These are phyloP conservation scores for Pseudogymnoascus sp. DNA, from an alignment of 2,329 filamentous ascomycete genomes.

Conservation along the genomic window DNA sequence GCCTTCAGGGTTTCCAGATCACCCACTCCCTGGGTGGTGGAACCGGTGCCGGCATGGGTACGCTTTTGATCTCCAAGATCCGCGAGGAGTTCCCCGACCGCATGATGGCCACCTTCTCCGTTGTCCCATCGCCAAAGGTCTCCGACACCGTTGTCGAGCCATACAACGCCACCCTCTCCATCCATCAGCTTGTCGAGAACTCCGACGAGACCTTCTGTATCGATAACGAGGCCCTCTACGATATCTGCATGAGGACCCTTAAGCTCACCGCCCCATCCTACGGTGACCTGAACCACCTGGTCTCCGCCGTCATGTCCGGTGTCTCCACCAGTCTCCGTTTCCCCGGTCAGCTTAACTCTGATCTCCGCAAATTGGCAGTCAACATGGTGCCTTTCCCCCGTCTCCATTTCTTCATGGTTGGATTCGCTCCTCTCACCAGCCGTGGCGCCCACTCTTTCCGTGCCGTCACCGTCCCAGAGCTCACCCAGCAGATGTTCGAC, in stretches of 20 bases:
- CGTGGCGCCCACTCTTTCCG: constrained; percentile 90
- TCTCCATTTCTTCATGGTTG: constrained; percentile 99
- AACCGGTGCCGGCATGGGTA: constrained; percentile 99
- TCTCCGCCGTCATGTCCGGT: constrained; percentile 99
- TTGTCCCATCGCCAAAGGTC: constrained; percentile 97
- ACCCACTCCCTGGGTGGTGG: constrained; percentile 99
- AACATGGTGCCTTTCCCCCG: constrained; percentile 99
- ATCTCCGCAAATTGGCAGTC: constrained; percentile 97
- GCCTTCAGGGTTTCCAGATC: constrained; percentile 99
- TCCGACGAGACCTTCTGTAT: constrained; percentile 99
- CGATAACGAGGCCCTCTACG: constrained; percentile 99
- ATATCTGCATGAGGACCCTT: constrained; percentile 99
- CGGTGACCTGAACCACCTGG: constrained; percentile 98
- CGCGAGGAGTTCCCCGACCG: constrained; percentile 99
- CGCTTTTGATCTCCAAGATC: constrained; percentile 99
- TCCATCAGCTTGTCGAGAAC: constrained; percentile 99
- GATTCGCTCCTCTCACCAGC: constrained; percentile 96
- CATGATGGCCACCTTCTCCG: constrained; percentile 99
- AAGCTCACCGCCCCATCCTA: constrained; percentile 99
- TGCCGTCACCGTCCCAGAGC: constrained; percentile 91
- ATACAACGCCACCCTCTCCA: constrained; percentile 98
- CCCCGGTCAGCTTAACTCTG: constrained; percentile 99
- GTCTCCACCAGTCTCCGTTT: constrained; percentile 98
- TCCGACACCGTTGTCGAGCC: constrained; percentile 99
- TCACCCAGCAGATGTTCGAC: constrained; percentile 99